Evolutionary conservation across 78 protist genomes (phyloP).

Genomic region (Dictyostelium firmibasis): DNA sequence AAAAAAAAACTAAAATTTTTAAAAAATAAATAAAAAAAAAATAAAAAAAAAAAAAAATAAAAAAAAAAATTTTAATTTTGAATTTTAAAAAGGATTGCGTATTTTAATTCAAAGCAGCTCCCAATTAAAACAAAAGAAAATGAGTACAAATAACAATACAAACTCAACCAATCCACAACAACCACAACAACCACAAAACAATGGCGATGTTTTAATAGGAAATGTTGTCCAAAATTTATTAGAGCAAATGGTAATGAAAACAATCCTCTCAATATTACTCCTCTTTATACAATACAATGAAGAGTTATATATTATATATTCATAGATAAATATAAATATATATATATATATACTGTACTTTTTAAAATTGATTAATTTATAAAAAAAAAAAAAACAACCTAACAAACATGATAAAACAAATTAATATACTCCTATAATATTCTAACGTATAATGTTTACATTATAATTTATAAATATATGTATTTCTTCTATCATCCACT

Average conservation of each 20-base stretch:
- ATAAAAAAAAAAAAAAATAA: background rate
- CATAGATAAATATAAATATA: no score
- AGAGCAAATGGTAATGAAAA: constrained; percentile 60
- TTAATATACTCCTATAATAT: no score
- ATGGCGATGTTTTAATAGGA: constrained; percentile 23
- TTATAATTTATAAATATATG: no score
- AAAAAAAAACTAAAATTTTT: background rate
- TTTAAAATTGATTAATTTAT: no score
- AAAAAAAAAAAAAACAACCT: no score
- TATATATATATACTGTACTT: no score
- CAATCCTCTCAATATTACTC: background rate
- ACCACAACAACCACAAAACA: background rate
- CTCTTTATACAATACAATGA: no score
- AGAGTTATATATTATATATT: no score
- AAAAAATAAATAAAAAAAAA: background rate
- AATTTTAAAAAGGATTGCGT: background rate
- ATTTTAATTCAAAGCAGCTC: background rate
- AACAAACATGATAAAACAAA: no score
- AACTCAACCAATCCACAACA: background rate
- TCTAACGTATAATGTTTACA: no score
- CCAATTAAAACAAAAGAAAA: background rate
- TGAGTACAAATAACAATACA: background rate
- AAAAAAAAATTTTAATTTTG: background rate
- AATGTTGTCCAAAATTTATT: constrained; percentile 41
- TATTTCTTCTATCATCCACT: no score